Evolutionary conservation across 352 stramenopile species (phyloP).

Genomic region (Globisporangium parvum): DNA sequence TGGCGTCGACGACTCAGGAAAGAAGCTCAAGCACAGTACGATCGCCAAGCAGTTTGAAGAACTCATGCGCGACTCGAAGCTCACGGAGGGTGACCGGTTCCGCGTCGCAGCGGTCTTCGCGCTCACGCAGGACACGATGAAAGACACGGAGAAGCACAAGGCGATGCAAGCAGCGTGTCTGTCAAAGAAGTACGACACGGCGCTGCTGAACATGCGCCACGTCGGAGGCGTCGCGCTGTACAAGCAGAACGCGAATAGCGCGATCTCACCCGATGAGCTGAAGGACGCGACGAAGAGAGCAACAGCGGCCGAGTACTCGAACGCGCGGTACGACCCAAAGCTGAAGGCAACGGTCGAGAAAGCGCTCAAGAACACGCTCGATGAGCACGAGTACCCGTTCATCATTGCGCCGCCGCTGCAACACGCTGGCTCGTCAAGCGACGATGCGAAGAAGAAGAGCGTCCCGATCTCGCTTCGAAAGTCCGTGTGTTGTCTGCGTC

Average conservation of each 20-base stretch:
- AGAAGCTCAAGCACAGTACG: conserved; percentile 79
- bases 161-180: conserved; percentile 83
- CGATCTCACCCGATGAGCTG: conserved; percentile 46
- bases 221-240: conserved; percentile 41
- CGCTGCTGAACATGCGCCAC: conserved; percentile 65
- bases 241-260: conserved; percentile 62
- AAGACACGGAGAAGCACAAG: conserved; percentile 80
- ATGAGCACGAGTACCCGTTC: conserved; percentile 71
- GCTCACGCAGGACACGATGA: conserved; percentile 89
- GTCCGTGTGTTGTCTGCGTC: conserved; percentile 22
- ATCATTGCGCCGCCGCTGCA: conserved; percentile 70
- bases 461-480: conserved; percentile 67
- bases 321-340: conserved; percentile 68
- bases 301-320: conserved; percentile 65
- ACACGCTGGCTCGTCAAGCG: conserved; percentile 15
- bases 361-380: conserved; percentile 56
- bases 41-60: conserved; percentile 88
- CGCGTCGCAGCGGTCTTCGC: conserved; percentile 92
- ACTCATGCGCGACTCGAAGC: conserved; percentile 74
- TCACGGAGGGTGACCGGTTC: conserved; percentile 79
- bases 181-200: conserved; percentile 49
- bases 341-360: conserved; percentile 57
- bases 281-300: conserved; percentile 67
- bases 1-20: conserved; percentile 90
- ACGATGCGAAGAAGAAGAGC: conserved; percentile 47